A percentile compares a stretch with the other conserved stretches of the same genome.
Evolutionary conservation across 805 yeast species (phyloP).

Genomic region (Candida fluviatilis): DNA sequence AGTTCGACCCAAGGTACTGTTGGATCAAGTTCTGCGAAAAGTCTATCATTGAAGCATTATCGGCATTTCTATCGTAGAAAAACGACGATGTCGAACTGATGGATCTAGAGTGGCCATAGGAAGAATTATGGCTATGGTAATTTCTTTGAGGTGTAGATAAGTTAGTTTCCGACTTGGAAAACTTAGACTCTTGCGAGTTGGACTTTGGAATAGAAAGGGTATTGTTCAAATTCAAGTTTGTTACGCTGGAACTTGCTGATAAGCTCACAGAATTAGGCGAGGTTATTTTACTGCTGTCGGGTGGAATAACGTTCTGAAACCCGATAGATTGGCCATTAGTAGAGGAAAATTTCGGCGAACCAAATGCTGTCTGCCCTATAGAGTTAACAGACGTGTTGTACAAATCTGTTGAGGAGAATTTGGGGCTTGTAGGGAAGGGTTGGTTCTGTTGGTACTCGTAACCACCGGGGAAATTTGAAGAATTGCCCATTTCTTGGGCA

Average conservation of each 20-base stretch:
- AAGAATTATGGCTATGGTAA: slow-evolving; percentile 7
- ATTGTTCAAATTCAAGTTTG: slow-evolving; percentile 25
- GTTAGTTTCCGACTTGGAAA: slow-evolving; percentile 25
- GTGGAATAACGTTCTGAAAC: not conserved
- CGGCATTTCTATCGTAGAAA: slow-evolving; percentile 26
- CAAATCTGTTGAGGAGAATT: slow-evolving; percentile 1
- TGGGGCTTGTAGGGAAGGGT: not conserved
- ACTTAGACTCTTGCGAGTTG: not conserved
- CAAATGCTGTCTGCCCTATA: not conserved
- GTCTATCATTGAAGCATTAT: slow-evolving; percentile 40
- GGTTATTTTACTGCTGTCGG: slow-evolving; percentile 5
- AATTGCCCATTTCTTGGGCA: no score
- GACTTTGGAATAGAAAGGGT: not conserved
- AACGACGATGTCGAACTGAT: slow-evolving; percentile 37
- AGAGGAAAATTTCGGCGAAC: not conserved
- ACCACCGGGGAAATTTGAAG: not conserved
- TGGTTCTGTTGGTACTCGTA: no score
- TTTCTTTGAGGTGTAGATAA: slow-evolving; percentile 14
- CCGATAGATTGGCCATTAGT: no score
- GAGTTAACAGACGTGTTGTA: slow-evolving; percentile 1
- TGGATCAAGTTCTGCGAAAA: slow-evolving; percentile 49
- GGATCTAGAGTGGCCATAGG: slow-evolving; percentile 26
- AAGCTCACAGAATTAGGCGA: slow-evolving; percentile 27
- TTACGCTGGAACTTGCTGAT: slow-evolving; percentile 32
- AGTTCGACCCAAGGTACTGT: slow-evolving; percentile 48